Percentiles rank a stretch among this genome's conserved stretches.
Conservation (phyloP, 2,329 filamentous ascomycete genomes). For the Xylariaceae sp. region DNA sequence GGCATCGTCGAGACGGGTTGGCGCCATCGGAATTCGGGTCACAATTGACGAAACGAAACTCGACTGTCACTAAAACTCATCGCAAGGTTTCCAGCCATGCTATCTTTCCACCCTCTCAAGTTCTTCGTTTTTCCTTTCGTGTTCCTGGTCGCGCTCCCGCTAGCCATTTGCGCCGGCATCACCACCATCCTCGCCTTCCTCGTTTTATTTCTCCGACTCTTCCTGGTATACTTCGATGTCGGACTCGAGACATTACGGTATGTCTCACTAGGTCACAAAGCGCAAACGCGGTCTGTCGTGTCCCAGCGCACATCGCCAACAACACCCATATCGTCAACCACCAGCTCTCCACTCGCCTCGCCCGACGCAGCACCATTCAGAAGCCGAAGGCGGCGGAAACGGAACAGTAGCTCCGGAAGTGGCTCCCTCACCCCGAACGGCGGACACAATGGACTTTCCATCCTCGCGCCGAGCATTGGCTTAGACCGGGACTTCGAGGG, state of each 20-base stretch:
- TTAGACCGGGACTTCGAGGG: conserved; percentile 56
- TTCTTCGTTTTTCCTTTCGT: conserved; percentile 59
- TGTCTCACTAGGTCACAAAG: conserved; percentile 43
- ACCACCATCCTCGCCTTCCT: conserved; percentile 60
- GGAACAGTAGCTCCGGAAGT: conserved; percentile 22
- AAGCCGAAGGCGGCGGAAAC: conserved; percentile 19
- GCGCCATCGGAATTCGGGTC: no score
- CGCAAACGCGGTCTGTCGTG: conserved; percentile 27
- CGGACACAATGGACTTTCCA: conserved; percentile 30
- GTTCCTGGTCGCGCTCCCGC: conserved; percentile 58
- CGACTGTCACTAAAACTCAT: not conserved
- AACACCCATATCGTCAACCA: conserved; percentile 14
- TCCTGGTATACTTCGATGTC: conserved; percentile 61
- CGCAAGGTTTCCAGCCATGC: conserved; percentile 37
- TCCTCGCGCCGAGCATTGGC: conserved; percentile 44
- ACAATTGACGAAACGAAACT: no score
- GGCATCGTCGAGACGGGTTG: no score
- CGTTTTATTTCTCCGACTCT: conserved; percentile 57
- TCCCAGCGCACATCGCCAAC: conserved; percentile 18
- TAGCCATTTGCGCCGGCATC: conserved; percentile 59
- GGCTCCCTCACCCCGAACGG: conserved; percentile 21
- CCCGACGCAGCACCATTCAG: conserved; percentile 10
- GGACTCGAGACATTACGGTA: conserved; percentile 54
- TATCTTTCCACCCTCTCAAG: conserved; percentile 51
- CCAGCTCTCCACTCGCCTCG: conserved; percentile 19